A percentile compares a stretch with the other conserved stretches of the same genome.
Evolutionary conservation across 139 green algal genomes (phyloP).

Genomic region (Ettlia oleoabundans): DNA sequence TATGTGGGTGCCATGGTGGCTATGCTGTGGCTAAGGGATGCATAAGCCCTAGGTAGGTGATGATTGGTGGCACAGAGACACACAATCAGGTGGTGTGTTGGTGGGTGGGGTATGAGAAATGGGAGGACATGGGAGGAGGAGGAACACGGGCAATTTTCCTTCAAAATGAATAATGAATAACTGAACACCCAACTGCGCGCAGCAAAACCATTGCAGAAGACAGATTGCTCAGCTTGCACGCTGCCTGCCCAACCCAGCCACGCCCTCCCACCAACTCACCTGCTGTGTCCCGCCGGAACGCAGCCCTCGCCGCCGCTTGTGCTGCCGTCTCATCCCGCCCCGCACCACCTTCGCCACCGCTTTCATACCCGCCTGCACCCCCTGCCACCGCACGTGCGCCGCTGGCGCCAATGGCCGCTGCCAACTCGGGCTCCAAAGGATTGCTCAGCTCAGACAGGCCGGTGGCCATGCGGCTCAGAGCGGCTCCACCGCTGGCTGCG

Average conservation of each 20-base stretch:
- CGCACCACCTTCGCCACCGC: not conserved
- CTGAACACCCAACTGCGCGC: too few relatives aligned
- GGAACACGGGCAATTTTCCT: too few relatives aligned
- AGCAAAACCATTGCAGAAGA: too few relatives aligned
- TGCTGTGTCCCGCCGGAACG: conserved; percentile 41
- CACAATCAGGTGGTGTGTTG: too few relatives aligned
- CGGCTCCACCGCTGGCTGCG: not conserved
- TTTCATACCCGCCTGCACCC: not conserved
- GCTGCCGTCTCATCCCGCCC: conserved; percentile 35
- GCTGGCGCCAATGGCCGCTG: not conserved
- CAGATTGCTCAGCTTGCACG: too few relatives aligned
- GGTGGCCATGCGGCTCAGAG: not conserved
- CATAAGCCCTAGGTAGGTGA: too few relatives aligned
- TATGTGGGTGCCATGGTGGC: too few relatives aligned
- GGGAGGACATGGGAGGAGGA: too few relatives aligned
- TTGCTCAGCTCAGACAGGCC: conserved; percentile 28
- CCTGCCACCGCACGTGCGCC: not conserved
- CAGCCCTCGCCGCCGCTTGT: conserved; percentile 35
- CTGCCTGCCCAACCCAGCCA: too few relatives aligned
- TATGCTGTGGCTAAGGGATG: too few relatives aligned
- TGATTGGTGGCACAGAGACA: not conserved
- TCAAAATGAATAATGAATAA: too few relatives aligned
- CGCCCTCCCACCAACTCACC: not conserved
- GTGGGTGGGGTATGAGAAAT: too few relatives aligned
- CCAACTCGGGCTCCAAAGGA: not conserved